These are phyloP conservation scores for Austropuccinia psidii DNA, from an alignment of 1,284 basidiomycete species.

Conservation along the genomic window DNA sequence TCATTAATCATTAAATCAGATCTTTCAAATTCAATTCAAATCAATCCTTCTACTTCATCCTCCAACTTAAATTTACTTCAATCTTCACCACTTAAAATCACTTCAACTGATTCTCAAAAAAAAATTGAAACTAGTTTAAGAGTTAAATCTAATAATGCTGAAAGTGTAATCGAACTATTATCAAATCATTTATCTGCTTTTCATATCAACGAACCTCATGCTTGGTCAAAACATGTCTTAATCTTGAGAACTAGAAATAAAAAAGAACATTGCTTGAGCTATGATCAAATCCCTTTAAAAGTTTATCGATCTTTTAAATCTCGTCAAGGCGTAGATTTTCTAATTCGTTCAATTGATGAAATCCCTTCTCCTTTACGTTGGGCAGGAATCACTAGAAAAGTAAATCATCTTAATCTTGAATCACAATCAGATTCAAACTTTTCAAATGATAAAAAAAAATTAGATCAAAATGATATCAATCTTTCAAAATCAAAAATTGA, in stretches of 20 bases:
- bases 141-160: conserved; percentile 30
- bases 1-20: neutral
- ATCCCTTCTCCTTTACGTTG: conserved; percentile 25
- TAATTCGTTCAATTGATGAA: conserved; percentile 33
- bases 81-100: neutral
- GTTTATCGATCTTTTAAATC: conserved; percentile 31
- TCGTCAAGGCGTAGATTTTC: conserved; percentile 32
- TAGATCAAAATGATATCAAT: too few relatives aligned
- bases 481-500: neutral
- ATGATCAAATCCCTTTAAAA: conserved; percentile 31
- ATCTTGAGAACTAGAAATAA: conserved; percentile 6
- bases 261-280: conserved; percentile 32
- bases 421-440: neutral
- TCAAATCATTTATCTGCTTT: conserved; percentile 21
- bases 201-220: conserved; percentile 24
- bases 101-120: neutral
- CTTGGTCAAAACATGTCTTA: conserved; percentile 30
- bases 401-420: neutral
- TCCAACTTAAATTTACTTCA: conserved; percentile 13
- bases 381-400: neutral
- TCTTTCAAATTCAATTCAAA: neutral
- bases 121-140: conserved; percentile 25
- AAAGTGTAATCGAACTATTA: conserved; percentile 28
- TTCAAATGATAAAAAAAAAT: neutral
- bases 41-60: conserved; percentile 22